These are phyloP conservation scores for Trichophyton simii DNA, from an alignment of 2,329 filamentous ascomycete genomes.

Conservation along the genomic window DNA sequence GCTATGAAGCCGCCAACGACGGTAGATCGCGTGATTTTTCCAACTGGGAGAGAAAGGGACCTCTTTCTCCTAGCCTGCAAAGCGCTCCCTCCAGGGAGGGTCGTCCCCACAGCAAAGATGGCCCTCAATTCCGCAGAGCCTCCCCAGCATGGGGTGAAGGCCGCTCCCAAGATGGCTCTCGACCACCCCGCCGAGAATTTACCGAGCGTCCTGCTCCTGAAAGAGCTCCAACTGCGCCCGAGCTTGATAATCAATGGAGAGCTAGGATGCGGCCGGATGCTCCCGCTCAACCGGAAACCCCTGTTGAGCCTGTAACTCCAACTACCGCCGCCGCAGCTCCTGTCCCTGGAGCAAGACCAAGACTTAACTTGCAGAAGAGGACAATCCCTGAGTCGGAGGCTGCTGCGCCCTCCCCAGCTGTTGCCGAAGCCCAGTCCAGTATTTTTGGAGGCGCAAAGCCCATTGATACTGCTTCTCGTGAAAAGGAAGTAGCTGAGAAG, in stretches of 20 bases:
- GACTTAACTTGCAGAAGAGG: conserved; percentile 77
- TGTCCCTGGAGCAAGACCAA: conserved; percentile 56
- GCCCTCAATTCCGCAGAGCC: conserved; percentile 48
- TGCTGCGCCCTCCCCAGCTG: conserved; percentile 31
- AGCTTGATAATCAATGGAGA: conserved; percentile 89
- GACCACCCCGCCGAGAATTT: conserved; percentile 67
- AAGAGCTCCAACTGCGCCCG: conserved; percentile 70
- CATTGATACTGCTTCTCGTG: conserved; percentile 81
- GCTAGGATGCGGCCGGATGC: conserved; percentile 78
- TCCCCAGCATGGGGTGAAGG: conserved; percentile 66
- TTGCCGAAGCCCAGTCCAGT: conserved; percentile 65
- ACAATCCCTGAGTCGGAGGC: conserved; percentile 71
- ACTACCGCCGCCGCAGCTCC: conserved; percentile 55
- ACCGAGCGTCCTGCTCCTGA: conserved; percentile 52
- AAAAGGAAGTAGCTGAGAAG: conserved; percentile 85
- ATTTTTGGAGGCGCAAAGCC: conserved; percentile 88
- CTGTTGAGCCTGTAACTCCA: conserved; percentile 36
- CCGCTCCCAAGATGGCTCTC: conserved; percentile 59
- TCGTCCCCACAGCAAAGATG: conserved; percentile 48
- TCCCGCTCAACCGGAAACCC: conserved; percentile 44
- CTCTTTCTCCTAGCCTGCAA: conserved; percentile 58
- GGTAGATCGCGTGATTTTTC: conserved; percentile 67
- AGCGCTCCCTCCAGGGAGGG: conserved; percentile 37
- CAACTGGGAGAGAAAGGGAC: conserved; percentile 93
- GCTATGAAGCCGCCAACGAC: conserved; percentile 50